Evolutionary conservation across 2,329 filamentous ascomycete species (phyloP).

Genomic region (Epichloe typhina): DNA sequence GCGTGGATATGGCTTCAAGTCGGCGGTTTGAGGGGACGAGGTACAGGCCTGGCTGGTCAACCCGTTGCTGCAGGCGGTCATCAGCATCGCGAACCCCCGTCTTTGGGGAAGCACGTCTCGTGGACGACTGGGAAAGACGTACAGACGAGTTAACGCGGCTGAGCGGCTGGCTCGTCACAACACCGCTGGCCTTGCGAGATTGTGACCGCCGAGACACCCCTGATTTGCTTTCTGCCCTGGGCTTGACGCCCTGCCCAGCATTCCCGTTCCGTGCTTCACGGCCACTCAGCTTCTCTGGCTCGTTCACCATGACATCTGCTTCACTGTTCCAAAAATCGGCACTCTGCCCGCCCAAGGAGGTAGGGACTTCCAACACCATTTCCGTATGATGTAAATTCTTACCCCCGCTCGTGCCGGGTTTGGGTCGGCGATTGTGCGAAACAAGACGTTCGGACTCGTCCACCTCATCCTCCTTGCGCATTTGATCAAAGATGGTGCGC

Average conservation of each 20-base stretch:
- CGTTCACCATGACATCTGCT: conserved; percentile 45
- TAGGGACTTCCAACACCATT: conserved; percentile 64
- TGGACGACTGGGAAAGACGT: conserved; percentile 20
- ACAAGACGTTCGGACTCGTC: conserved; percentile 88
- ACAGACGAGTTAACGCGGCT: conserved; percentile 36
- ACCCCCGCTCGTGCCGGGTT: conserved; percentile 60
- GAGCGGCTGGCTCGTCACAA: conserved; percentile 25
- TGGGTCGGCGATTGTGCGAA: conserved; percentile 64
- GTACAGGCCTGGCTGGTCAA: conserved; percentile 35
- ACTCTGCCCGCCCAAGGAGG: conserved; percentile 23
- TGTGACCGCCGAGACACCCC: conserved; percentile 36
- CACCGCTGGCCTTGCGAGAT: conserved; percentile 42
- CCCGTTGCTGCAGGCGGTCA: conserved; percentile 22
- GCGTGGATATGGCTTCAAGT: conserved; percentile 51
- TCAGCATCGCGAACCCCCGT: conserved; percentile 19
- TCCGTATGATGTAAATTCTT: conserved; percentile 89
- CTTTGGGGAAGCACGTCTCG: conserved; percentile 16
- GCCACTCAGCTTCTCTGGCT: conserved; percentile 32
- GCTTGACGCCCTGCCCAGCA: conserved; percentile 11
- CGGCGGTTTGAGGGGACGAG: conserved; percentile 41
- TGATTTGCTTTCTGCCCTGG: conserved; percentile 40
- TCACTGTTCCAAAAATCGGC: conserved; percentile 63
- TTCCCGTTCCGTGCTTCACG: conserved; percentile 38
- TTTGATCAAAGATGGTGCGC: conserved; percentile 78
- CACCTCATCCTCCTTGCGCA: conserved; percentile 74